Conservation (phyloP, 2,329 filamentous ascomycete genomes). For the Cladosporium colombiae region DNA sequence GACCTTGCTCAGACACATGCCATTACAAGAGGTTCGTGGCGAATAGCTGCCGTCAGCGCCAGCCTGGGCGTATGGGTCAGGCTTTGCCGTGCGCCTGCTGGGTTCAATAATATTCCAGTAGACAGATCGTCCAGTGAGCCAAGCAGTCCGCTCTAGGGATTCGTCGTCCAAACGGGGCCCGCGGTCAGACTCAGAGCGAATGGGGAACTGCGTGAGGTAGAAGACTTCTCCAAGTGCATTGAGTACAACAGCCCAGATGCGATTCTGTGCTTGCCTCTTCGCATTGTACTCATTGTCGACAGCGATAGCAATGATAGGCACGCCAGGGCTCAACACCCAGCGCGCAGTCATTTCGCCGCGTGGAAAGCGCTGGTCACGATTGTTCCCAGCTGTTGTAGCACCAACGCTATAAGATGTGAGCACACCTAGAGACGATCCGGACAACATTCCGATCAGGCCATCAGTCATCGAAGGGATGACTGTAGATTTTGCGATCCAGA, state of each 20-base stretch:
- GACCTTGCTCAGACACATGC: slow-evolving; percentile 68
- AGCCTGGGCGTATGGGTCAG: slow-evolving; percentile 71
- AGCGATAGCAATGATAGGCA: slow-evolving; percentile 81
- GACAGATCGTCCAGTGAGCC: slow-evolving; percentile 75
- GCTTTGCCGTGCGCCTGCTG: slow-evolving; percentile 70
- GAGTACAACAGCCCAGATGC: slow-evolving; percentile 88
- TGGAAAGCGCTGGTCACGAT: slow-evolving; percentile 63
- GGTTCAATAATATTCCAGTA: slow-evolving; percentile 80
- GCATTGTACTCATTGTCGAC: slow-evolving; percentile 80
- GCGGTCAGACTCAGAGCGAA: slow-evolving; percentile 53
- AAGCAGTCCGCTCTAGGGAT: slow-evolving; percentile 64
- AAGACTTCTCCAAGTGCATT: slow-evolving; percentile 93
- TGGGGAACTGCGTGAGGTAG: slow-evolving; percentile 74
- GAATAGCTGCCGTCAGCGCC: slow-evolving; percentile 72
- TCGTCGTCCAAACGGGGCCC: slow-evolving; percentile 53
- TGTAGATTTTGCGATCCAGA: slow-evolving; percentile 87
- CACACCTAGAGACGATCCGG: slow-evolving; percentile 79
- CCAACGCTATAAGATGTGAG: slow-evolving; percentile 76
- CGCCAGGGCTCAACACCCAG: slow-evolving; percentile 89
- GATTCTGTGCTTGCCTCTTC: slow-evolving; percentile 66
- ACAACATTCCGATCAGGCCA: slow-evolving; percentile 77
- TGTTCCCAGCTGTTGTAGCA: slow-evolving; percentile 47
- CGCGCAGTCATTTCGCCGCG: slow-evolving; percentile 80
- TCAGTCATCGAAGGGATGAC: slow-evolving; percentile 71
- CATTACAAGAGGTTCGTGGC: slow-evolving; percentile 73